phyloP scores from a whole-genome alignment of 208 protist species.

The Jaenimonas drosophilae region DNA sequence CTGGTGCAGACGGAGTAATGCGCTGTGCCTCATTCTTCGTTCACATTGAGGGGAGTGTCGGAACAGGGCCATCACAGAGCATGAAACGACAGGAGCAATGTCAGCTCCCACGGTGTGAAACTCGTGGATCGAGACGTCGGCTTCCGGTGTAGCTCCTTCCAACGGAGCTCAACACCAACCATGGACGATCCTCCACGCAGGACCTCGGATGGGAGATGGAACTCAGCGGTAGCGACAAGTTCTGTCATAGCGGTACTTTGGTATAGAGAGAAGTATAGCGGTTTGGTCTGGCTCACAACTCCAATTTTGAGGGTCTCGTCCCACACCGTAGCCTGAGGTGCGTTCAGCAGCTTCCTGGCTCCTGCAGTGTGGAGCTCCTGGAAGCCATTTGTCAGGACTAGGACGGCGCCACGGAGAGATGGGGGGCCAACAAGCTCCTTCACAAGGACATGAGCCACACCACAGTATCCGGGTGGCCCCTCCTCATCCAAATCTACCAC shows the following conservation, averaged over 20 bases:
- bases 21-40: no score
- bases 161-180: no score
- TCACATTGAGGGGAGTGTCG: no score
- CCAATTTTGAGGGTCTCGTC: constrained; percentile 60
- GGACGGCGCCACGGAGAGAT: constrained; percentile 19
- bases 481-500: constrained; percentile 1
- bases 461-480: constrained; percentile 42
- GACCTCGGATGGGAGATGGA: constrained; percentile 16
- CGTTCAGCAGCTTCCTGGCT: constrained; percentile 20
- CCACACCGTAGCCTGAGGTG: constrained; percentile 30
- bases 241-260: background rate
- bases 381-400: constrained; percentile 63
- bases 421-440: constrained; percentile 35
- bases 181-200: background rate
- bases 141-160: no score
- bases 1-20: no score
- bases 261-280: background rate
- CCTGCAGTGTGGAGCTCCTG: constrained; percentile 46
- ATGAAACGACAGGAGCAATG: no score
- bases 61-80: no score
- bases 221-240: constrained; percentile 29
- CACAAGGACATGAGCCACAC: constrained; percentile 34
- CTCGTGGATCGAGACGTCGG: no score
- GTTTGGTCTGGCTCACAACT: constrained; percentile 13
- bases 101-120: no score